Evolutionary conservation across 108 stramenopile species (phyloP), one percentile per base, ranked within the genome.

Genomic region (Conticribra guillardii): DNA sequence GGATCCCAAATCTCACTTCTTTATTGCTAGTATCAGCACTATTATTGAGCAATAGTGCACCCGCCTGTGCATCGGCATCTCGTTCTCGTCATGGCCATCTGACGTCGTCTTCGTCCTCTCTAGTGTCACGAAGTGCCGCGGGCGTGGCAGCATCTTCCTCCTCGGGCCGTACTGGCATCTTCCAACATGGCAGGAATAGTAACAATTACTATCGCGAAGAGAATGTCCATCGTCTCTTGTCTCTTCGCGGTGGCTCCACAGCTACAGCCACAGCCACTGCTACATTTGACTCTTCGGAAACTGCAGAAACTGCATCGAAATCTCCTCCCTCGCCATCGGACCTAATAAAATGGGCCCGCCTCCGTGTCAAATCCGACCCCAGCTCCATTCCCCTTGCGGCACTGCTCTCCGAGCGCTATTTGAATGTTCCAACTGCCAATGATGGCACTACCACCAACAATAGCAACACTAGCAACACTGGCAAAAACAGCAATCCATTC

Each of bases 291-390:
- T 8, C 44, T 44, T 8, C 8, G n/a, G 16, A 9, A 51, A 15
- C n/a, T 15, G 3, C 1, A 60, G 41, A 23, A 18, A 15, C 37
- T 15, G 32, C 22, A 44, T 41, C 21, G 19, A 45, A 28, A 22
- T 18, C 60, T 8, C 8, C 34, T 5, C 50, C 49, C 28, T 24
- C 71, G 4, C 28, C 54, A 15, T 47, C 63, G 30, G 37, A 62
- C 29, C 50, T 74, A 51, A 30, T 44, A 4, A 59, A 64, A 59
- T 56, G 48, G 48, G 53, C 75, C n/a, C 60, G 75, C 2, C 51
- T 63, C 15, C 68, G 76, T 28, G 53, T 78, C 16, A 70, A 70
- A 23, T 58, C 69, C 21, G 76, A 78, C 46, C 76, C 76, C 28
- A 70, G 64, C 29, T 78, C 76, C 51, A 71, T 78, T 50, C 76